These are phyloP conservation scores for Syncephalastrum monosporum DNA, from an alignment of 371 early-diverging fungal genomes.

Conservation along the genomic window DNA sequence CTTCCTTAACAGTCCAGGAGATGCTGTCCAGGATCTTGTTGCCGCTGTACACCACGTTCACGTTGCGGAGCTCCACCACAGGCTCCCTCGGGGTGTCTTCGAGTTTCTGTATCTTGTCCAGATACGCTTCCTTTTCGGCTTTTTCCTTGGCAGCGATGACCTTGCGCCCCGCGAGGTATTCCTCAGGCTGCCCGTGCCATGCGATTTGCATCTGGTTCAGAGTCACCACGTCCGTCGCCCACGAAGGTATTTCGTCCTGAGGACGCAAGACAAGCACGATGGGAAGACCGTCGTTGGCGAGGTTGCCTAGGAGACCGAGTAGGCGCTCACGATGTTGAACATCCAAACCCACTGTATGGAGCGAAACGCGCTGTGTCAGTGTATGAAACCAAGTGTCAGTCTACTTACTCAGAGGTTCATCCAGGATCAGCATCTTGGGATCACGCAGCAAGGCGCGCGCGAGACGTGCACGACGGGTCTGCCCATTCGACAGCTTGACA, in stretches of 20 bases:
- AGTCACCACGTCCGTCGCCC: slow-evolving; percentile 56
- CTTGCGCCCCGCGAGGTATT: slow-evolving; percentile 17
- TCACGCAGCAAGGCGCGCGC: slow-evolving; percentile 42
- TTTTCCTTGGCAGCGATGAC: slow-evolving; percentile 1
- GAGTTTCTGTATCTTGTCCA: neutral
- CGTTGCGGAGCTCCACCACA: slow-evolving; percentile 47
- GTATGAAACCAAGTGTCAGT: neutral
- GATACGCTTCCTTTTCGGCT: slow-evolving; percentile 10
- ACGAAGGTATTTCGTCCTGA: slow-evolving; percentile 57
- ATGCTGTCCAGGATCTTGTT: slow-evolving; percentile 45
- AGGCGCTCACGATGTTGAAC: slow-evolving; percentile 47
- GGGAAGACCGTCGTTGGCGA: slow-evolving; percentile 28
- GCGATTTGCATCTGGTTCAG: slow-evolving; percentile 28
- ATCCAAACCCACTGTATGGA: slow-evolving; percentile 56
- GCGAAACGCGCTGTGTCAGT: neutral
- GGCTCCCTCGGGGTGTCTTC: slow-evolving; percentile 3
- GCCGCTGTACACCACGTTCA: slow-evolving; percentile 47
- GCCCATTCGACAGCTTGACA: slow-evolving; percentile 61
- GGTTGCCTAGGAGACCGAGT: slow-evolving; percentile 32
- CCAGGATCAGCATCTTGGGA: slow-evolving; percentile 46
- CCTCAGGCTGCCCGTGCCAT: slow-evolving; percentile 29
- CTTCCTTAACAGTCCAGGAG: slow-evolving; percentile 49
- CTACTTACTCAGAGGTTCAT: slow-evolving; percentile 61
- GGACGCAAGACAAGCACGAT: slow-evolving; percentile 53
- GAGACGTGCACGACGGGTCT: slow-evolving; percentile 56